phyloP scores from a whole-genome alignment of 2,329 filamentous ascomycete species.

The Xylaria sp. region DNA sequence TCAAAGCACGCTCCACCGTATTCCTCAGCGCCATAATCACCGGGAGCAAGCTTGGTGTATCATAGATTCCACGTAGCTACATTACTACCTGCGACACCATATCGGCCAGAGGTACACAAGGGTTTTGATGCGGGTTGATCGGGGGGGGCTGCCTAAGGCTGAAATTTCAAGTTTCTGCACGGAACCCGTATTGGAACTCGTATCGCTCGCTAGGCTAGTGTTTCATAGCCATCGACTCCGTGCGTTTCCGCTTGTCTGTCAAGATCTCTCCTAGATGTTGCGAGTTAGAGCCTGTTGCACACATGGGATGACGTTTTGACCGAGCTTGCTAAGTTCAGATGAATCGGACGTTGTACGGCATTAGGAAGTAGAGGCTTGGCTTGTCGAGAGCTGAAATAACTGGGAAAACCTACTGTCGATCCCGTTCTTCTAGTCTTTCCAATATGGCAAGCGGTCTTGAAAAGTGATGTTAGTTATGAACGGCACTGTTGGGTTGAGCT shows the following conservation, averaged over 20 bases:
- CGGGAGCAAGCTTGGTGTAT: background rate
- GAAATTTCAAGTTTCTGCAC: background rate
- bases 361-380: background rate
- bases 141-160: background rate
- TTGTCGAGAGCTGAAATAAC: background rate
- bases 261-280: slow-evolving; percentile 28
- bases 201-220: background rate
- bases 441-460: slow-evolving; percentile 46
- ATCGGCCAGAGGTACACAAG: background rate
- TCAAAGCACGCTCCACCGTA: background rate
- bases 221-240: slow-evolving; percentile 1
- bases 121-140: background rate
- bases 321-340: background rate
- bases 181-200: too few species aligned
- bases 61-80: background rate
- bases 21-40: background rate
- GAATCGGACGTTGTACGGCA: background rate
- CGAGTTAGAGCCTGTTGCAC: slow-evolving; percentile 4
- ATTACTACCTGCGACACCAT: background rate
- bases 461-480: slow-evolving; percentile 8
- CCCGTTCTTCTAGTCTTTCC: slow-evolving; percentile 46
- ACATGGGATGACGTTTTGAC: background rate
- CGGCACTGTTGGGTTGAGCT: background rate
- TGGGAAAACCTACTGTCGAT: slow-evolving; percentile 35
- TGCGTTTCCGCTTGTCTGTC: slow-evolving; percentile 30